Base-by-base conservation (phyloP, 371 early-diverging fungal genomes). In the Batkoa obscura region DNA sequence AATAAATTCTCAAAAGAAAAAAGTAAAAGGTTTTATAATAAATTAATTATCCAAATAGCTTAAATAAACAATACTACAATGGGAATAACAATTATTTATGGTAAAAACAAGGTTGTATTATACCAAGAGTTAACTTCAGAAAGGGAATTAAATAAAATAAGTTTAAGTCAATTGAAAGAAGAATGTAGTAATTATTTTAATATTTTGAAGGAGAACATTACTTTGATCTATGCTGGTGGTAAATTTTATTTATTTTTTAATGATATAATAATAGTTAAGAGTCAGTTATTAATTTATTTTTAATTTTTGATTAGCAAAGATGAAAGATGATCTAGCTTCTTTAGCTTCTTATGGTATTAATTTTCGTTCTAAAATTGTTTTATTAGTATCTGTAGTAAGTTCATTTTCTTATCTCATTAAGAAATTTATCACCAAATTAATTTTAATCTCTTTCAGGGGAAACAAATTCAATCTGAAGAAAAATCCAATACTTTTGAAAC, bases 321-420 rank as follows among this genome's bases (percentile, higher is more conserved):
- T 53, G 53, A 53, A 53, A 38, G 53, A 53, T 53, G 53, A 53
- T 53, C 12, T 3, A 13, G 17, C 13, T 33, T 32, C 38, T 35
- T 38, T 53, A n/a, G 53, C 38, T n/a, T 17, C 53, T 15, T 53
- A 53, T 38, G 53, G 53, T 13, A 5, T 53, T 10, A 53, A 53
- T 23, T 34, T 37, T 37, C 35, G 39, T 3, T 32, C 32, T 23
- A 53, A 53, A 41, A 35, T 53, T 35, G 15, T 53, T 8, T 38
- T 53, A 39, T n/a, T 37, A 41, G 13, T 34, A 9, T n/a, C 39
- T 37, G 15, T 23, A 10, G 41, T 41, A 41, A 41, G 23, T 23
- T 23, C 23, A 23, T 23, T 23, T 23, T 23, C 23, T 23, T 23
- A 23, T 23, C 23, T 23, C 23, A 23, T 23, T 23, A 23, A 23